Evolutionary conservation across 164 flowering plant genomes (phyloP), one percentile per base, ranked within the genome.

Genomic region (Umbilicus rupestris): DNA sequence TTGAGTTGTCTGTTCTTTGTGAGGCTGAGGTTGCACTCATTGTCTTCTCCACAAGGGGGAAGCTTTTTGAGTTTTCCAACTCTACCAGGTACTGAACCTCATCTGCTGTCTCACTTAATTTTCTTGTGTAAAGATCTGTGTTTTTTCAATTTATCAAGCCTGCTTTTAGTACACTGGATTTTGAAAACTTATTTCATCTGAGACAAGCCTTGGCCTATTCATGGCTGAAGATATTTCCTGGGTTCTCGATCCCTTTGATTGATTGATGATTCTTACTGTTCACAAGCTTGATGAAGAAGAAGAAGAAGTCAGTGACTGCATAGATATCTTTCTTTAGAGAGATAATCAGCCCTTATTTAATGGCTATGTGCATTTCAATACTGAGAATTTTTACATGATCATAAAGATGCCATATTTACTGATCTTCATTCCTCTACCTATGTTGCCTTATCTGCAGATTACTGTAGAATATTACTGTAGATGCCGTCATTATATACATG

Each of bases 21-120:
- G 74, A 75, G 11, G 65, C 69, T 1, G 72, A 75, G 57, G 62
- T 72, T 28, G 73, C 69, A 24, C 39, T 67, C 20, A 24, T 67
- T 46, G 44, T 37, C 39, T 67, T 67, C 42, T 55, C 63, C 5
- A 37, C 50, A n/a, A 66, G 71, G 19, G 78, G 71, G 7, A 69
- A 70, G 17, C 41, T 70, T 44, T 45, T 26, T 62, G 62, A 73
- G 67, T 72, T 63, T 24, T 70, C 69, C 1, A 70, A 64, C 41
- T 33, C 28, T 28, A 68, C n/a, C 42, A 69, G 68, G 74, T 75
- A 9, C 22, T 63, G 10, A n/a, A 35, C 46, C 1, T 59, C 76
- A 20, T 26, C 29, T n/a, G n/a, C n/a, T n/a, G n/a, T n/a, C n/a
- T n/a, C n/a, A n/a, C n/a, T n/a, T n/a, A n/a, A n/a, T n/a, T n/a